Evolutionary conservation across 2,329 filamentous ascomycete genomes (phyloP), one percentile per base, ranked within the genome.

Genomic region (Aspergillus ochraceoroseus): DNA sequence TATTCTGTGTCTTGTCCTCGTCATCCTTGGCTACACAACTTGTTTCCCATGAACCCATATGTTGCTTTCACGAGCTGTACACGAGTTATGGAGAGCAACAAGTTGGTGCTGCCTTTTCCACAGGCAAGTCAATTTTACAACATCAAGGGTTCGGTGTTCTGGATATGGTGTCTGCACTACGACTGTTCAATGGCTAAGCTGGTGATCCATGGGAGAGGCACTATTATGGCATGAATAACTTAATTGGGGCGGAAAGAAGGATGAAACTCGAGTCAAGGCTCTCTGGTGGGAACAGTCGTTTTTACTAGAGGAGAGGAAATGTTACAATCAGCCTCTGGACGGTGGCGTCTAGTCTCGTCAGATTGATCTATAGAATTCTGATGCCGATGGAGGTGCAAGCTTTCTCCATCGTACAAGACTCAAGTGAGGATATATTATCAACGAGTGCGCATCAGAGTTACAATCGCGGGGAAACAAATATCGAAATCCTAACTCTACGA

Each of bases 401-500:
- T 29, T 20, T n/a, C n/a, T n/a, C 26, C 33, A 30, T 34, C 41
- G 30, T 36, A 36, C 38, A 40, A 43, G 30, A 29, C 36, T 50
- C 46, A 40, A 49, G 28, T 43, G 32, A 44, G 34, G 32, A 43
- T 37, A 42, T 39, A 44, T 40, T n/a, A 30, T 52, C 47, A 49
- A 31, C 47, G 41, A 48, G 38, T 38, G 54, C 42, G 33, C 44
- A 34, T 46, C 48, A 40, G 45, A 45, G 40, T 49, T 45, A 48
- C 39, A 49, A 41, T 53, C 51, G 47, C 50, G 47, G 51, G 52
- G 45, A 52, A 46, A 42, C 50, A 50, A 40, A 55, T 44, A 48
- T 51, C 55, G 43, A 48, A 43, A 46, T 44, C 47, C 49, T 52
- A 46, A 51, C 55, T 57, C 47, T 51, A 48, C 55, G 57, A 56